Evolutionary conservation across 495 filamentous ascomycete species (phyloP), one percentile per base, ranked within the genome.

Genomic region (Neurospora intermedia): DNA sequence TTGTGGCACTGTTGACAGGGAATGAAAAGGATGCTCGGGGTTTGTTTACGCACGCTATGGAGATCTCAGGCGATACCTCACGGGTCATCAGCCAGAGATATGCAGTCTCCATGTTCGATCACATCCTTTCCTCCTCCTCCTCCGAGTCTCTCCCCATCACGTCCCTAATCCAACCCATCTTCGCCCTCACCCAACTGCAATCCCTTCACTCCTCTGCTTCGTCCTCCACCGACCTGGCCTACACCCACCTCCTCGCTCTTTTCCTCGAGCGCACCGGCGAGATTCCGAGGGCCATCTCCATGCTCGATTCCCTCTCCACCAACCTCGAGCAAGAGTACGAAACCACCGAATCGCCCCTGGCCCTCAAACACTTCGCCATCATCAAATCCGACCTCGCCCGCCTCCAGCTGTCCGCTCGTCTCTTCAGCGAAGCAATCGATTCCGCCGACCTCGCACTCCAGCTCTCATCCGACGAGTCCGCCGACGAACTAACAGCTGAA

Each of bases 31-130:
- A 98, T 80, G 94, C 96, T 3, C 86, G 91, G 16, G 87, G 88
- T 41, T 86, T 98, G 13, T 98, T 97, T 78, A 93, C 92, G n/a
- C 96, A 99, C 82, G 94, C 95, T 6, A 94, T 96, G 83, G 96
- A 97, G 74, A 97, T 99, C 71, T 88, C 93, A 0, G 90, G 91
- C 66, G 91, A 92, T 3, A 90, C 92, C 6, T 89, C 90, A 6
- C 81, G 87, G 10, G 79, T 94, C 23, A 85, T 90, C 7, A 92
- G 93, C 81, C 87, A 89, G 48, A 91, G 92, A 79, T 98, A 94
- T 76, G 84, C 92, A 0, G 83, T 89, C 8, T 92, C 91, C 18
- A 83, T 90, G 13, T 98, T 98, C 76, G 95, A 97, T 78, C 83
- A 92, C 76, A 84, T 96, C 7, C 76, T 92, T 5, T 79, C 85